These are phyloP conservation scores for Trematosphaeria pertusa DNA, from an alignment of 2,329 filamentous ascomycete species.

Conservation along the genomic window DNA sequence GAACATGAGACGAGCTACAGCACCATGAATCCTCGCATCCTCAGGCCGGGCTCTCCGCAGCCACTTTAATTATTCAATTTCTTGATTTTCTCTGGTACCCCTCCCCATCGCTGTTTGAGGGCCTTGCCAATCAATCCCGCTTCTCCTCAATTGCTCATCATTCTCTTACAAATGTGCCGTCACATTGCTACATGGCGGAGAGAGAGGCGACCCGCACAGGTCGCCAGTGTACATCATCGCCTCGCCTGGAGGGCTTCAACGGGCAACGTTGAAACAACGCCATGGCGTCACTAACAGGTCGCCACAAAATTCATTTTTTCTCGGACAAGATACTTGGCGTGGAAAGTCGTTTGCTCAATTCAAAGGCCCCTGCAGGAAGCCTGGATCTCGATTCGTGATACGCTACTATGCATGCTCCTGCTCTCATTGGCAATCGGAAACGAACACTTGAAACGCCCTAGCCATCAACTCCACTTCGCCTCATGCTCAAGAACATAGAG, in stretches of 20 bases:
- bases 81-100: not conserved
- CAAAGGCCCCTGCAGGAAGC: constrained; percentile 24
- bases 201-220: not conserved
- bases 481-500: constrained; percentile 13
- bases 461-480: constrained; percentile 19
- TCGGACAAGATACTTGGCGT: constrained; percentile 8
- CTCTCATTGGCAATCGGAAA: constrained; percentile 22
- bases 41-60: not conserved
- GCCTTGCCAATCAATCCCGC: too few species aligned
- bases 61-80: not conserved
- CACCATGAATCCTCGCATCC: not conserved
- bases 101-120: not conserved
- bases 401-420: constrained; percentile 30
- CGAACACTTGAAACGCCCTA: constrained; percentile 35
- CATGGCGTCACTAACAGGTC: constrained; percentile 1
- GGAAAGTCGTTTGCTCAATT: constrained; percentile 31
- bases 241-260: too few species aligned
- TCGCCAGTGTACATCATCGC: not conserved
- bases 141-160: too few species aligned
- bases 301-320: constrained; percentile 1
- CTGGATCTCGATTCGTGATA: constrained; percentile 30
- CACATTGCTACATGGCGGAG: not conserved
- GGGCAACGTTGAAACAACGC: too few species aligned
- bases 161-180: too few species aligned
- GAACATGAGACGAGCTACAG: constrained; percentile 13